Evolutionary conservation across 495 filamentous ascomycete species (phyloP).

Genomic region (Xylaria scruposa): DNA sequence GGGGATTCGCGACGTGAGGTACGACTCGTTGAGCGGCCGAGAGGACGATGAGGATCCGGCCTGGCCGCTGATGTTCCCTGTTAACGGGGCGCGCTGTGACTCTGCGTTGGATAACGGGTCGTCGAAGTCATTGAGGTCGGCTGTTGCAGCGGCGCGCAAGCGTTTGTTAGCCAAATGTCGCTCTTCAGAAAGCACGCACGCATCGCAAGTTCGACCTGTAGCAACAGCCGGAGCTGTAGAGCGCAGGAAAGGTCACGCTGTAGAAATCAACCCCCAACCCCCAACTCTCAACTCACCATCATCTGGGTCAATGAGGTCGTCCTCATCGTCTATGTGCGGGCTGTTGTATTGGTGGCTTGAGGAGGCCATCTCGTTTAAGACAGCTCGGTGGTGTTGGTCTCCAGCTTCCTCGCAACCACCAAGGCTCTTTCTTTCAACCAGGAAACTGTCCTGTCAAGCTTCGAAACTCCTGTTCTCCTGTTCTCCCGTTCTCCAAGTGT

Average conservation of each 20-base stretch:
- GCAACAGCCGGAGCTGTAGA: neutral
- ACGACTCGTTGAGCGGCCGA: conserved; percentile 61
- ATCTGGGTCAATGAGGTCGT: conserved; percentile 90
- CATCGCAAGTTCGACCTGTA: neutral
- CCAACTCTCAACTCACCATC: conserved; percentile 66
- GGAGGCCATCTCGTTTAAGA: conserved; percentile 41
- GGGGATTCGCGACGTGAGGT: conserved; percentile 86
- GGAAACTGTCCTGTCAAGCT: neutral
- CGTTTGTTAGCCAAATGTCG: conserved; percentile 29
- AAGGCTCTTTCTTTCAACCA: neutral
- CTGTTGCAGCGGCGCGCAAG: conserved; percentile 47
- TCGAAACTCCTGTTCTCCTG: neutral
- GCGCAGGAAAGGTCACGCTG: neutral
- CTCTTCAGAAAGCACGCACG: neutral
- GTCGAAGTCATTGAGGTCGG: conserved; percentile 87
- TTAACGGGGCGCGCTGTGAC: conserved; percentile 76
- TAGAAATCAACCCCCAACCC: neutral
- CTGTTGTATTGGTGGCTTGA: conserved; percentile 65
- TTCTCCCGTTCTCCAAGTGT: neutral
- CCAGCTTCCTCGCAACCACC: conserved; percentile 7
- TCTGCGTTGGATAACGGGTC: conserved; percentile 73
- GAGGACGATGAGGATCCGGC: conserved; percentile 51
- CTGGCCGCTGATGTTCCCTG: conserved; percentile 72
- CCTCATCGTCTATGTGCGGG: conserved; percentile 81
- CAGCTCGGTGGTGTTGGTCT: conserved; percentile 20